Conservation (phyloP, 1,284 basidiomycete species). For the Tausonia pullulans region DNA sequence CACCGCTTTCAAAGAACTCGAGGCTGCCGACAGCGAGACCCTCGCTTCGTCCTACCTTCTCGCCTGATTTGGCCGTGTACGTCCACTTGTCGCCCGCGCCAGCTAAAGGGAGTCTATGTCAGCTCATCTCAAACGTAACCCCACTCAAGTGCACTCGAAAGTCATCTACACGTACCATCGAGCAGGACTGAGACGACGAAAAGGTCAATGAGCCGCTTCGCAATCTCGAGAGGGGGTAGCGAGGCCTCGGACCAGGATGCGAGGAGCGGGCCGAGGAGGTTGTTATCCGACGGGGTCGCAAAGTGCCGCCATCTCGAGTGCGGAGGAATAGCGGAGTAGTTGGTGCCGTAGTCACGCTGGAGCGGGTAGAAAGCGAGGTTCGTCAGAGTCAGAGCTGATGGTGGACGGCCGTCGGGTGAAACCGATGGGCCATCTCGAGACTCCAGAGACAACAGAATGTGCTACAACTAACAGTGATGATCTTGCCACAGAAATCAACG, state of each 20-base stretch:
- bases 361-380: background rate
- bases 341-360: slow-evolving; percentile 68
- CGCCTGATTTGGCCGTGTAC: slow-evolving; percentile 55
- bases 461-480: slow-evolving; percentile 52
- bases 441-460: background rate
- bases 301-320: slow-evolving; percentile 89
- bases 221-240: slow-evolving; percentile 45
- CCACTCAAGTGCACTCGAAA: no score
- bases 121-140: no score
- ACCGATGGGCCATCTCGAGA: background rate
- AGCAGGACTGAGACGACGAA: slow-evolving; percentile 87
- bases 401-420: background rate
- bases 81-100: slow-evolving; percentile 78
- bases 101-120: slow-evolving; percentile 35
- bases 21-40: slow-evolving; percentile 85
- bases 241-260: slow-evolving; percentile 20
- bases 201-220: slow-evolving; percentile 69
- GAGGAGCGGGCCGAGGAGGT: slow-evolving; percentile 40
- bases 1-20: slow-evolving; percentile 73
- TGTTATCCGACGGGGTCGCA: slow-evolving; percentile 44
- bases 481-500: slow-evolving; percentile 65
- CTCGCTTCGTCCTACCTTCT: slow-evolving; percentile 64
- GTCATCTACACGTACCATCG: slow-evolving; percentile 36
- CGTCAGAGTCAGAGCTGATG: background rate
- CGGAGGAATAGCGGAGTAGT: slow-evolving; percentile 63